These are phyloP conservation scores for Aegle marmelos DNA, from an alignment of 345 rosid genomes.

Conservation along the genomic window DNA sequence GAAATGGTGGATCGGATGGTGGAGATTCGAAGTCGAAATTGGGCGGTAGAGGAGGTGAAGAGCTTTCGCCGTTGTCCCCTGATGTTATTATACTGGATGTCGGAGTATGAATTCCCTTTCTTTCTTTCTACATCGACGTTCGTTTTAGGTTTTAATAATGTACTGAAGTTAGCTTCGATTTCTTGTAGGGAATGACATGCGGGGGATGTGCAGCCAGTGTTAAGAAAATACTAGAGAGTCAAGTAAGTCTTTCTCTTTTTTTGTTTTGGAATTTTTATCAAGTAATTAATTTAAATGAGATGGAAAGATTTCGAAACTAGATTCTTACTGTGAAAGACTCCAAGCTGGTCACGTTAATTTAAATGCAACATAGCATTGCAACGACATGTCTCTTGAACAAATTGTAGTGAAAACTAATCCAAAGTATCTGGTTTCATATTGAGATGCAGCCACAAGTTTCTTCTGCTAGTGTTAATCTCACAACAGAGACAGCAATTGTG, in stretches of 20 bases:
- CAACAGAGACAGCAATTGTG: slow-evolving; percentile 89
- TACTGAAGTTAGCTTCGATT: not conserved
- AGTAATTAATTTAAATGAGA: not conserved
- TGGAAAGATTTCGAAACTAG: not conserved
- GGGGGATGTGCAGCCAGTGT: slow-evolving; percentile 99
- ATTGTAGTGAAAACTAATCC: not conserved
- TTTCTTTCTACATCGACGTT: not conserved
- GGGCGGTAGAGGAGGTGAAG: slow-evolving; percentile 47
- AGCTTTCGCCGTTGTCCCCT: slow-evolving; percentile 41
- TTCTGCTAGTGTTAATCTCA: slow-evolving; percentile 82
- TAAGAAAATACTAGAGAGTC: slow-evolving; percentile 86
- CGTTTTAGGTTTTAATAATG: not conserved
- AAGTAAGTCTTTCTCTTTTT: slow-evolving; percentile 42
- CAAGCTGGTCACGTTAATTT: not conserved
- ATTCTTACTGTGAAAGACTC: not conserved
- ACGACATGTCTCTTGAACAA: not conserved
- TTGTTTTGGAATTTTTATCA: not conserved
- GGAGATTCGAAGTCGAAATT: slow-evolving; percentile 57
- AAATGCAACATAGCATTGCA: not conserved
- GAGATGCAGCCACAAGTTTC: slow-evolving; percentile 84
- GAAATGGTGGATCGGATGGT: slow-evolving; percentile 45
- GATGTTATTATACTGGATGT: slow-evolving; percentile 89
- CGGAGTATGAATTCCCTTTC: slow-evolving; percentile 51
- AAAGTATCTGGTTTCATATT: not conserved
- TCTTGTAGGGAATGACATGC: slow-evolving; percentile 84